Evolutionary conservation across 306 rosid species (phyloP).

Genomic region (Corylus avellana): DNA sequence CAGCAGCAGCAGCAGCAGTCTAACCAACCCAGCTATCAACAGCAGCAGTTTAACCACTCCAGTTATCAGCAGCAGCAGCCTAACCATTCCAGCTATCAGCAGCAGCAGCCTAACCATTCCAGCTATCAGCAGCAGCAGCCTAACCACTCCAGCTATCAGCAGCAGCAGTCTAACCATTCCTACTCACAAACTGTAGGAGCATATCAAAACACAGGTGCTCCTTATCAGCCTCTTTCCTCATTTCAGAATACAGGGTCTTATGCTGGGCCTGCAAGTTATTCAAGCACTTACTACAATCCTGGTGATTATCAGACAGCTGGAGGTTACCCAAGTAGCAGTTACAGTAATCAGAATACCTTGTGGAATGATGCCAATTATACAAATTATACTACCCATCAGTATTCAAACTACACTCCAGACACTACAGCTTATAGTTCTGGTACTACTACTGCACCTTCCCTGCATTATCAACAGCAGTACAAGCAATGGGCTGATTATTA

Average conservation of each 20-base stretch:
- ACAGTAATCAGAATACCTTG: constrained; percentile 63
- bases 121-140: constrained; percentile 85
- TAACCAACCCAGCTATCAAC: background rate
- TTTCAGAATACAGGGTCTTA: constrained; percentile 99
- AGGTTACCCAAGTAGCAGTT: constrained; percentile 78
- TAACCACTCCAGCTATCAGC: constrained; percentile 58
- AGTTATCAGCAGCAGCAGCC: constrained; percentile 77
- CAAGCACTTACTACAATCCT: constrained; percentile 99
- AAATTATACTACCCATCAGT: constrained; percentile 71
- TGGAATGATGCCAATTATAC: constrained; percentile 84
- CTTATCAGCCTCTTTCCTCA: constrained; percentile 99
- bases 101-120: constrained; percentile 51
- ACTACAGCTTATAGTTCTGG: constrained; percentile 66
- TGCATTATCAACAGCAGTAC: constrained; percentile 79
- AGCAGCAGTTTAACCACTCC: too few species aligned
- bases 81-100: constrained; percentile 55
- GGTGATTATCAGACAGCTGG: constrained; percentile 99
- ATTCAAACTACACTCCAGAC: constrained; percentile 70
- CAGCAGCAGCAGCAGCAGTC: constrained; percentile 41
- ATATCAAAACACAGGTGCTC: constrained; percentile 99
- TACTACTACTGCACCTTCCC: constrained; percentile 51
- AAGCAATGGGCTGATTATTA: constrained; percentile 93
- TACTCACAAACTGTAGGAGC: constrained; percentile 98
- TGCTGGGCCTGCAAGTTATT: constrained; percentile 97
- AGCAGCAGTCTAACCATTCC: constrained; percentile 74